These are phyloP conservation scores for Xenosphaeropsis pyriputrescens DNA, from an alignment of 2,329 filamentous ascomycete species.

Conservation along the genomic window DNA sequence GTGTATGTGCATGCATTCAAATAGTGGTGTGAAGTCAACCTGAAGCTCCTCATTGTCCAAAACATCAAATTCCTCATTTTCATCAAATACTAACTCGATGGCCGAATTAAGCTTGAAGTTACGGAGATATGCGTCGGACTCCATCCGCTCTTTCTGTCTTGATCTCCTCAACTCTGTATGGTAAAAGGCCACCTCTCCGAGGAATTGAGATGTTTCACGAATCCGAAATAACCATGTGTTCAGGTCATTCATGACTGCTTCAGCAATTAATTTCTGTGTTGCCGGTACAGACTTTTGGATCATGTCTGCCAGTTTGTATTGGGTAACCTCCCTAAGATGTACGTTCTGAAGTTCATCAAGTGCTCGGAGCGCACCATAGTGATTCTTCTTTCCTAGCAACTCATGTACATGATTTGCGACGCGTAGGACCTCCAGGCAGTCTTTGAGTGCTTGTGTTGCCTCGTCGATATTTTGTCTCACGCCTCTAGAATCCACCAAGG, in stretches of 20 bases:
- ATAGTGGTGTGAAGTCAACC: constrained; percentile 86
- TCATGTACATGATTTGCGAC: constrained; percentile 93
- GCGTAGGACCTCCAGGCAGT: constrained; percentile 82
- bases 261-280: constrained; percentile 83
- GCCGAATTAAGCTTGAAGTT: constrained; percentile 91
- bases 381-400: constrained; percentile 79
- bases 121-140: constrained; percentile 58
- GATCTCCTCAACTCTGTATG: constrained; percentile 80
- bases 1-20: constrained; percentile 92
- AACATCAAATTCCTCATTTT: constrained; percentile 89
- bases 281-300: constrained; percentile 92
- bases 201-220: constrained; percentile 86
- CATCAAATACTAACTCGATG: constrained; percentile 89
- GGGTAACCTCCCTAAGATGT: constrained; percentile 83
- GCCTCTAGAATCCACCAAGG: constrained; percentile 78
- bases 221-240: constrained; percentile 96
- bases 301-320: constrained; percentile 88
- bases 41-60: constrained; percentile 90
- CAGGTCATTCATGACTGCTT: constrained; percentile 91
- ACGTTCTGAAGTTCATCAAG: constrained; percentile 94
- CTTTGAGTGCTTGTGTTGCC: constrained; percentile 72
- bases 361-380: constrained; percentile 87
- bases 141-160: constrained; percentile 69
- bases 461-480: constrained; percentile 95
- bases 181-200: constrained; percentile 93